Base-by-base conservation (phyloP, 148 eudicot genomes). In the Amaranthus palmeri region DNA sequence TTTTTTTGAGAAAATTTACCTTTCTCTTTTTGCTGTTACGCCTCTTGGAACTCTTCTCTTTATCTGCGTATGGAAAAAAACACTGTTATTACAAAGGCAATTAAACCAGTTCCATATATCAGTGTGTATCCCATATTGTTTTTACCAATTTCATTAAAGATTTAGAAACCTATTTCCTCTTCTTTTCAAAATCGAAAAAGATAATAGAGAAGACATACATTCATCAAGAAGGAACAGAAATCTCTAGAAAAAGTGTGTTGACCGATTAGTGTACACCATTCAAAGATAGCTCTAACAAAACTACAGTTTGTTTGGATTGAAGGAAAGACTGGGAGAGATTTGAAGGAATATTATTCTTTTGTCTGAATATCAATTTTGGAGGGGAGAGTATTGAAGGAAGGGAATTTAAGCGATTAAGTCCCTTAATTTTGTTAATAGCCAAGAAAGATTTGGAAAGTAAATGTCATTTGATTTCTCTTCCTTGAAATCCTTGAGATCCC, bases 21-120 rank as follows among this genome's bases (percentile, higher is more conserved):
- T 95, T 95, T 83, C 91, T 88, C 81, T 92, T 89, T 85, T 84
- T 91, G 90, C 92, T 89, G 73, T 89, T 79, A 64, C 81, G 96
- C 81, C 81, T 91, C 77, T 87, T 91, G 64, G 84, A 77, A 78
- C 81, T 87, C 85, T 87, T 95, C 60, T 95, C 93, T 85, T 86
- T 93, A 67, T 91, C 99, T 95, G 93, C 81, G 63, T 68, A 54
- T 74, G 72, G 50, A 58, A 56, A 49, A 18, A 49, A 68, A 4
- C 46, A 2, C 54, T 15, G 43, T 52, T 6, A 53, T 2, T 57
- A 41, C 45, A 46, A 61, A 47, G 52, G 40, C 15, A 65, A 15
- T 6, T 4, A 58, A 42, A 0, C 12, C 45, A 42, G 46, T 15
- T 62, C 67, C 49, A 44, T 48, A 14, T 6, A 7, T 11, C 47